phyloP scores from a whole-genome alignment of 352 stramenopile species.

The Pythium vanterpoolii region DNA sequence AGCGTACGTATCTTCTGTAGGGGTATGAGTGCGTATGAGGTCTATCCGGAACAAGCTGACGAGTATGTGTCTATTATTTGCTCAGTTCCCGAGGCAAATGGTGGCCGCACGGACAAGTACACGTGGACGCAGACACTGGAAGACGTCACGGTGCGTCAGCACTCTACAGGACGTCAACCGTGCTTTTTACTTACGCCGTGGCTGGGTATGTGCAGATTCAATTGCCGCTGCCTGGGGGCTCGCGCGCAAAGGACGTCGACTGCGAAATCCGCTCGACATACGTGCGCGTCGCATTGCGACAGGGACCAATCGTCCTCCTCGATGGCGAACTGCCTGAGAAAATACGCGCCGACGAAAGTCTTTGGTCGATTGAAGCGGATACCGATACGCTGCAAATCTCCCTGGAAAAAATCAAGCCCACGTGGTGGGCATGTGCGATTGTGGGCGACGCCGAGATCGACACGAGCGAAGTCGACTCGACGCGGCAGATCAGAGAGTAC shows the following conservation, averaged over 20 bases:
- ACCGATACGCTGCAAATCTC: slow-evolving; percentile 76
- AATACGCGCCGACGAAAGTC: slow-evolving; percentile 96
- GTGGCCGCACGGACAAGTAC: slow-evolving; percentile 87
- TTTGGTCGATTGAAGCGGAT: slow-evolving; percentile 93
- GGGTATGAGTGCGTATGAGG: background rate
- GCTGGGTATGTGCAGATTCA: slow-evolving; percentile 45
- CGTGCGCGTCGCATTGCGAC: slow-evolving; percentile 84
- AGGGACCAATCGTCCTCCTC: slow-evolving; percentile 28
- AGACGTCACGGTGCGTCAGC: slow-evolving; percentile 87
- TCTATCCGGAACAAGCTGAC: background rate
- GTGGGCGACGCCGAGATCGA: slow-evolving; percentile 95
- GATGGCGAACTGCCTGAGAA: slow-evolving; percentile 90
- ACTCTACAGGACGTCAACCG: background rate
- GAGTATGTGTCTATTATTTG: background rate
- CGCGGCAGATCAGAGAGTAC: slow-evolving; percentile 95
- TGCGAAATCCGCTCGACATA: slow-evolving; percentile 87
- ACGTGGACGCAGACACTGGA: slow-evolving; percentile 97
- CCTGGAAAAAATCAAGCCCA: slow-evolving; percentile 96
- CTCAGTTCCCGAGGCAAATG: slow-evolving; percentile 89
- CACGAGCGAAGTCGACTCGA: slow-evolving; percentile 95
- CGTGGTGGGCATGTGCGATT: slow-evolving; percentile 97
- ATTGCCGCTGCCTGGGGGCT: slow-evolving; percentile 86
- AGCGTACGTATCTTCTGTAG: slow-evolving; percentile 47
- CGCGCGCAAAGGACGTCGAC: slow-evolving; percentile 88
- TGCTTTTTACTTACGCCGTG: too few species aligned